Base-by-base conservation (phyloP, 2,329 filamentous ascomycete genomes). In the Elsinoe necatrix region DNA sequence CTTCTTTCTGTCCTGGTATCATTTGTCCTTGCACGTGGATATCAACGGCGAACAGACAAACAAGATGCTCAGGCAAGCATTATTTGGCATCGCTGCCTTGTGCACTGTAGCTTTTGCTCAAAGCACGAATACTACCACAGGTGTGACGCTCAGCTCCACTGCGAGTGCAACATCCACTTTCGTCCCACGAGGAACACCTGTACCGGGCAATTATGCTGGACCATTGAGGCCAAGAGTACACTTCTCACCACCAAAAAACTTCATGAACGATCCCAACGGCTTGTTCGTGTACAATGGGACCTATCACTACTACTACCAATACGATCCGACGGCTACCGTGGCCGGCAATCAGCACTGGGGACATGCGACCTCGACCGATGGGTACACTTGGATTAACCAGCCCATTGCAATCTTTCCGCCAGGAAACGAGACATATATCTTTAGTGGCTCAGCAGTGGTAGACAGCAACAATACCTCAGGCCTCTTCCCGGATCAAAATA, bases 251-350 rank as follows among this genome's bases (percentile, higher is more conserved):
- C 60, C 61, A 4, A 47, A 54, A 25, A 58, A 57, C 8, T 60
- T 60, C 34, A 80, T 37, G 74, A 84, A 83, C 60, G 83, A 85
- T 61, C 82, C 82, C 1, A 85, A 85, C 68, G 83, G 83, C 62
- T 75, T 83, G 71, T 82, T 84, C 59, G 65, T 76, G 4, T 72
- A 68, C 1, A 73, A 81, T 56, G 81, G 80, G 3, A 72, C 73
- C 0, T 86, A 79, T 67, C 83, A 86, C 64, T 61, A 84, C 1
- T 86, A 86, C 68, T 86, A 86, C 62, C 83, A 86, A 64, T 74
- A 78, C 61, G 79, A 80, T 56, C 77, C 78, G 1, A 72, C 72
- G 0, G 75, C 64, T 1, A 67, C 70, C 6, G 73, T 78, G 0
- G 77, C 71, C 4, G 81, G 80, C 1, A 81, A 83, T 59, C 78